Evolutionary conservation across 2,329 filamentous ascomycete species (phyloP).

Genomic region (Fusarium napiforme): DNA sequence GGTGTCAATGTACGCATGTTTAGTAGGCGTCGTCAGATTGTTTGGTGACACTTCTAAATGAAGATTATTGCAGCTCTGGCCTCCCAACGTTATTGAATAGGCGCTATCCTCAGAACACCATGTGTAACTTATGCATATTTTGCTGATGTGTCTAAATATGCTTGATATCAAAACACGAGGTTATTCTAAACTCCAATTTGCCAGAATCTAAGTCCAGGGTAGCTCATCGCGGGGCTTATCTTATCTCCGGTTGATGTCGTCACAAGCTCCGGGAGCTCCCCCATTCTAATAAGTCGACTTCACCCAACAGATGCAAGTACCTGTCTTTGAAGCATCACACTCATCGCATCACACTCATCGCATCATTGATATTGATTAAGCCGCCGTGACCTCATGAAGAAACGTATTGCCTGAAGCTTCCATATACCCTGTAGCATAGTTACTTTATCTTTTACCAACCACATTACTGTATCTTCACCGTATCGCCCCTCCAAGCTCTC

Average conservation of each 20-base stretch:
- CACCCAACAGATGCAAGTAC: neutral
- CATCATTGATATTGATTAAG: constrained; percentile 33
- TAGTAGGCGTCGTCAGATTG: neutral
- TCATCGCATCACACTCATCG: constrained; percentile 3
- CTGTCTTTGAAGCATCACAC: constrained; percentile 2
- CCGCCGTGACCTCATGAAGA: neutral
- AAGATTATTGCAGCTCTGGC: neutral
- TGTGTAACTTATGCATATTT: neutral
- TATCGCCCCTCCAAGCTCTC: constrained; percentile 19
- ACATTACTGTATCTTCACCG: neutral
- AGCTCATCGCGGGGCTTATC: constrained; percentile 24
- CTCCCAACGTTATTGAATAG: neutral
- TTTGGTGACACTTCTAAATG: neutral
- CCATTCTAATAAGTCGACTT: constrained; percentile 8
- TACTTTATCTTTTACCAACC: neutral
- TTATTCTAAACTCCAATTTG: neutral
- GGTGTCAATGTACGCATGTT: neutral
- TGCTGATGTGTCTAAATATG: neutral
- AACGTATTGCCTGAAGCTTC: neutral
- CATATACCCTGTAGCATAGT: constrained; percentile 11
- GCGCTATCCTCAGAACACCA: neutral
- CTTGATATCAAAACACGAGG: neutral
- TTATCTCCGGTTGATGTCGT: constrained; percentile 42
- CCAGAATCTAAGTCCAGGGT: constrained; percentile 13
- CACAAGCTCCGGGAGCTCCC: constrained; percentile 36